These are phyloP conservation scores for Daldinia eschscholtzii DNA, from an alignment of 2,329 filamentous ascomycete species.

Conservation along the genomic window DNA sequence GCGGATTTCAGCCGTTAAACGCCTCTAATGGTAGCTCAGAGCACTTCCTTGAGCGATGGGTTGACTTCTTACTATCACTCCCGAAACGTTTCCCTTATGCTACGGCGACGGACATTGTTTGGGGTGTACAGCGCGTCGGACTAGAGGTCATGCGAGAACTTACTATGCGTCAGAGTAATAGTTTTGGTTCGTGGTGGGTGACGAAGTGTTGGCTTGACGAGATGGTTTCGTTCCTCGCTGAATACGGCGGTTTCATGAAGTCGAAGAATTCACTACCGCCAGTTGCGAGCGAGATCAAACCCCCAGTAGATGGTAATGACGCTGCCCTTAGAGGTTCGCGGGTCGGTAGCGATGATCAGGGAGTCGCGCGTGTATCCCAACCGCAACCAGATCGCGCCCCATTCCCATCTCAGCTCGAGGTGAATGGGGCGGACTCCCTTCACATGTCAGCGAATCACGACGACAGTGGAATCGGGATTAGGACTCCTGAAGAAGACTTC, in stretches of 20 bases:
- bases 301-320: constrained; percentile 55
- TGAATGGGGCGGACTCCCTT: constrained; percentile 59
- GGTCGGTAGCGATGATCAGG: constrained; percentile 61
- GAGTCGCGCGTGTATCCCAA: constrained; percentile 59
- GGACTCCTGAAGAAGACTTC: constrained; percentile 75
- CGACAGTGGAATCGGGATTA: constrained; percentile 81
- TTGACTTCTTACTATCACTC: constrained; percentile 76
- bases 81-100: constrained; percentile 80
- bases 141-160: constrained; percentile 85
- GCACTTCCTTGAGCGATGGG: constrained; percentile 83
- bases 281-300: constrained; percentile 50
- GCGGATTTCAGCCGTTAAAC: constrained; percentile 56
- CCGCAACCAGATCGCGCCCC: constrained; percentile 64
- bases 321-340: constrained; percentile 53
- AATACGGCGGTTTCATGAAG: constrained; percentile 88
- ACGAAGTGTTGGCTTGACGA: constrained; percentile 97
- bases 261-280: constrained; percentile 59
- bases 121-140: constrained; percentile 80
- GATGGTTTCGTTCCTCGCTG: constrained; percentile 90
- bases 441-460: constrained; percentile 67
- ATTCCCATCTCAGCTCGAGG: constrained; percentile 61
- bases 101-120: constrained; percentile 77
- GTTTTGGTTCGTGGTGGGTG: constrained; percentile 94
- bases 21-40: constrained; percentile 61
- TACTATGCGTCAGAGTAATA: constrained; percentile 81